Percentiles rank a stretch among this genome's conserved stretches.
phyloP scores from a whole-genome alignment of 768 basidiomycete genomes.

The Neoboletus subvelutipes region DNA sequence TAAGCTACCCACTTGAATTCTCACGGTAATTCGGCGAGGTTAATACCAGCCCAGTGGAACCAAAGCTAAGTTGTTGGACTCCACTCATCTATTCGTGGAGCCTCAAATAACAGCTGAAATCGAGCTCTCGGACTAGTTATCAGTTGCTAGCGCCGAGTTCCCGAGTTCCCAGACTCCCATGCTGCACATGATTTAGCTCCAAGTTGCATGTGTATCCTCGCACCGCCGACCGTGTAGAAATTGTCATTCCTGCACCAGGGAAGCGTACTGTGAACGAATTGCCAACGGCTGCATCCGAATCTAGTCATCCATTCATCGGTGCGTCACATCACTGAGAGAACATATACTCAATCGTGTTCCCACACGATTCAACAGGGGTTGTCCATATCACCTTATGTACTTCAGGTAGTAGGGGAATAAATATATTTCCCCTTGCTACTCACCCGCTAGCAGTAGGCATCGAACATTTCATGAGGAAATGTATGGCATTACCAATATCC shows the following conservation, averaged over 20 bases:
- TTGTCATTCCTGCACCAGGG: background rate
- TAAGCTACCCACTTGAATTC: background rate
- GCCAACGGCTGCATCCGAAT: background rate
- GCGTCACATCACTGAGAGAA: background rate
- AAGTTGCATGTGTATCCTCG: background rate
- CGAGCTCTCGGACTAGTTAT: background rate
- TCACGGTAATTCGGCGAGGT: background rate
- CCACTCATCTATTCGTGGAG: background rate
- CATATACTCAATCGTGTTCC: background rate
- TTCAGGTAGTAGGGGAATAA: background rate
- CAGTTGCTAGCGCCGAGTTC: background rate
- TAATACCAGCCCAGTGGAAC: background rate
- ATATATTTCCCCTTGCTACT: background rate
- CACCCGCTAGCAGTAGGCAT: background rate
- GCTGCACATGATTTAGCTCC: background rate
- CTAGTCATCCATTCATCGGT: background rate
- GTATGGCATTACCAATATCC: slow-evolving; percentile 2
- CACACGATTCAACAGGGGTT: background rate
- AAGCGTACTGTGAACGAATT: background rate
- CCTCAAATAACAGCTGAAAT: background rate
- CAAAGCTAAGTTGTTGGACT: background rate
- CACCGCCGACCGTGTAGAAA: background rate
- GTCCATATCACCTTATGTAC: background rate
- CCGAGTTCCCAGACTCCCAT: background rate
- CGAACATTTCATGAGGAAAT: slow-evolving; percentile 1